Evolutionary conservation across 495 filamentous ascomycete species (phyloP).

Genomic region (Oleoguttula mirabilis): DNA sequence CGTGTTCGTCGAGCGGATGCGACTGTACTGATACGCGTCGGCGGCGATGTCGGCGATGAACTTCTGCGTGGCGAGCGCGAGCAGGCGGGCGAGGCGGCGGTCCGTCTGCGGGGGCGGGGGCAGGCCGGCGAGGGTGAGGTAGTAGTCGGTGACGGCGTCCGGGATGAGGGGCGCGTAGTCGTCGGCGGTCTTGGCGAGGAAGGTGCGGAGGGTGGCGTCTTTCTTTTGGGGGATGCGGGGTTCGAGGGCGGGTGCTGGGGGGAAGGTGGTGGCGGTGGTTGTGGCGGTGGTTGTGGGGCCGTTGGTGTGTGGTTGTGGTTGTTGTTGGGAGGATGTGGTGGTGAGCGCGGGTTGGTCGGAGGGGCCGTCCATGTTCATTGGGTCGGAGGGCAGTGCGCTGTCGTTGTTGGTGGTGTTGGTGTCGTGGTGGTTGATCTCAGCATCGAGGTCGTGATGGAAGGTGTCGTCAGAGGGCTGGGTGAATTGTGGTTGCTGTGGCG

Average conservation of each 20-base stretch:
- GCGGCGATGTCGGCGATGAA: slow-evolving; percentile 96
- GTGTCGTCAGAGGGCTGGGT: slow-evolving; percentile 1
- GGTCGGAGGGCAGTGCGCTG: slow-evolving; percentile 9
- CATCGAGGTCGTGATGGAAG: slow-evolving; percentile 21
- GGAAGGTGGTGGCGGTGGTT: neutral
- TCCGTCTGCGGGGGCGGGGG: slow-evolving; percentile 80
- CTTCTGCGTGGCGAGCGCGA: slow-evolving; percentile 92
- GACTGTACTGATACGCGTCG: slow-evolving; percentile 92
- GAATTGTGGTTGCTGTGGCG: slow-evolving; percentile 4
- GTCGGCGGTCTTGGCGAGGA: slow-evolving; percentile 91
- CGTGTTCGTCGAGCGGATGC: slow-evolving; percentile 83
- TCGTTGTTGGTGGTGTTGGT: slow-evolving; percentile 1
- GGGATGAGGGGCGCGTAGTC: slow-evolving; percentile 98
- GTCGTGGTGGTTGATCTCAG: slow-evolving; percentile 19
- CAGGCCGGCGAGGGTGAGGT: slow-evolving; percentile 88
- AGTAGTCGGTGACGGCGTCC: slow-evolving; percentile 94
- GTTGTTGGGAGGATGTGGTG: neutral
- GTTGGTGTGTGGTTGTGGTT: neutral
- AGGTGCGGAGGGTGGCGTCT: slow-evolving; percentile 81
- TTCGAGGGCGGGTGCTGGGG: slow-evolving; percentile 19
- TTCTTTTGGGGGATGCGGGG: slow-evolving; percentile 61
- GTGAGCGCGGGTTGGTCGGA: slow-evolving; percentile 14
- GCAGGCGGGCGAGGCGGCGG: slow-evolving; percentile 75
- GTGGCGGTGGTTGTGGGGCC: slow-evolving; percentile 25
- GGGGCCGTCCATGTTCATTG: slow-evolving; percentile 24